A percentile compares a stretch with the other conserved stretches of the same genome.
Evolutionary conservation across 2,329 filamentous ascomycete genomes (phyloP).

Genomic region (Ceratocystis variospora): DNA sequence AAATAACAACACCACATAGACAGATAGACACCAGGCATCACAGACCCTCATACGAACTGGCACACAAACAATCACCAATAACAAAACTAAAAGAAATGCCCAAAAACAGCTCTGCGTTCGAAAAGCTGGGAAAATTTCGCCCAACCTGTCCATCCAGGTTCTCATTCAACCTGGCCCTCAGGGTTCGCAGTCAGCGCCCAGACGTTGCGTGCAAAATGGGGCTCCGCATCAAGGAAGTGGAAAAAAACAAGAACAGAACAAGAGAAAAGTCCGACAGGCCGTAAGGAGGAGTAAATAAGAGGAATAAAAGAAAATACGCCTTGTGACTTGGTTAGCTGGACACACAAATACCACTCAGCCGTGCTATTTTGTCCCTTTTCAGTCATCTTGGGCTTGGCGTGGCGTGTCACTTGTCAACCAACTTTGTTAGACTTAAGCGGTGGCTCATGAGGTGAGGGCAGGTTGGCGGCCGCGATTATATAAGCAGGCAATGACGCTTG

Average conservation of each 20-base stretch:
- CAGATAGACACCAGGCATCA: no score
- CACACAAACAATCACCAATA: no score
- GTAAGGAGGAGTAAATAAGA: background rate
- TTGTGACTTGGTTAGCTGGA: no score
- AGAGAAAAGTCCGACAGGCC: background rate
- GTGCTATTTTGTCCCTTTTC: background rate
- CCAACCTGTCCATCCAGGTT: slow-evolving; percentile 9
- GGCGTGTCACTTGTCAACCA: background rate
- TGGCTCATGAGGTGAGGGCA: no score
- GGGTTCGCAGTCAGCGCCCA: slow-evolving; percentile 8
- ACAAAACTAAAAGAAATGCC: no score
- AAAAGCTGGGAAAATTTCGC: background rate
- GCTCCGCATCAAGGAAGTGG: background rate
- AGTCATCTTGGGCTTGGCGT: background rate
- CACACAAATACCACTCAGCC: background rate
- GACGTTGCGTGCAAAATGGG: background rate
- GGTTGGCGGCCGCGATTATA: no score
- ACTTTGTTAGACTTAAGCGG: no score
- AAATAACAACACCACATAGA: no score
- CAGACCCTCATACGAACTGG: no score
- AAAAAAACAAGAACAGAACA: background rate
- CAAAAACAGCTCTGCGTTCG: no score
- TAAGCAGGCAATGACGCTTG: no score
- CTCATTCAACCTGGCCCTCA: slow-evolving; percentile 9
- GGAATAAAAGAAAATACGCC: background rate